Conservation (phyloP, 306 rosid genomes). For the Sindora glabra region DNA sequence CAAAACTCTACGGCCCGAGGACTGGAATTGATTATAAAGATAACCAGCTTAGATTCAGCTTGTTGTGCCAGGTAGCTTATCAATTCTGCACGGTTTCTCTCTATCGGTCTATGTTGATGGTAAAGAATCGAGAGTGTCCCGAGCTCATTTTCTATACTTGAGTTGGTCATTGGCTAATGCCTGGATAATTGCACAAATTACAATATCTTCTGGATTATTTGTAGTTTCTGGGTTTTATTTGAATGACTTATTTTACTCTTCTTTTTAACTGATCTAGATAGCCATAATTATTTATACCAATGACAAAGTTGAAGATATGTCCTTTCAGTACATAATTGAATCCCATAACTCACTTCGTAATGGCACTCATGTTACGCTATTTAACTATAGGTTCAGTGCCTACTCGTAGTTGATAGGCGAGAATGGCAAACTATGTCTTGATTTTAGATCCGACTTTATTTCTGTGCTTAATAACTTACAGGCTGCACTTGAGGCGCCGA, state of each 20-base stretch:
- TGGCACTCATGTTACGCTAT: background rate
- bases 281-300: too few species aligned
- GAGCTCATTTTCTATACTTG: background rate
- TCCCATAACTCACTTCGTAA: background rate
- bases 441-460: slow-evolving; percentile 1
- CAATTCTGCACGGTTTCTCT: background rate
- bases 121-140: background rate
- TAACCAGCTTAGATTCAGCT: slow-evolving; percentile 65
- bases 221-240: background rate
- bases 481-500: slow-evolving; percentile 82
- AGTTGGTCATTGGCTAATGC: background rate
- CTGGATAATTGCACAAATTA: background rate
- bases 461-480: slow-evolving; percentile 23
- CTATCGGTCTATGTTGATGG: background rate
- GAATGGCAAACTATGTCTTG: background rate
- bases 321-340: slow-evolving; percentile 1
- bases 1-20: slow-evolving; percentile 66
- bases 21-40: slow-evolving; percentile 61
- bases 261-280: too few species aligned
- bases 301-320: too few species aligned
- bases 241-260: background rate
- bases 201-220: background rate
- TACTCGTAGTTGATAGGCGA: background rate
- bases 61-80: slow-evolving; percentile 49
- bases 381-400: background rate